Evolutionary conservation across 768 basidiomycete genomes (phyloP).

Genomic region (Russula sp.): DNA sequence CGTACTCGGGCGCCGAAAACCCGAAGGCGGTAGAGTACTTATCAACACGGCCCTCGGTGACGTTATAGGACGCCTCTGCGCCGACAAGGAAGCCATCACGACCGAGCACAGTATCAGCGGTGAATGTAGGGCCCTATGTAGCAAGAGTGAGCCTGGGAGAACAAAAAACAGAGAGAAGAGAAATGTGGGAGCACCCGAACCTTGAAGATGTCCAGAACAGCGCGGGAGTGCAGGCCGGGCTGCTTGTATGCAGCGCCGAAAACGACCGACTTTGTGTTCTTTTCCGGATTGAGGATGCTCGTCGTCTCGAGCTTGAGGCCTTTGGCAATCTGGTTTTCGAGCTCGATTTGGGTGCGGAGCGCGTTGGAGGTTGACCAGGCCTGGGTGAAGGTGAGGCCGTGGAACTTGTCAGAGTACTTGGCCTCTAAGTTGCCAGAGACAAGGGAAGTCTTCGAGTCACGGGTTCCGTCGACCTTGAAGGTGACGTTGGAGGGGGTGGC

Average conservation of each 20-base stretch:
- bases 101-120: slow-evolving; percentile 90
- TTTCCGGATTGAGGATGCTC: slow-evolving; percentile 81
- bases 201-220: slow-evolving; percentile 90
- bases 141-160: background rate
- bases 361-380: slow-evolving; percentile 94
- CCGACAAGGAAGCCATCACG: slow-evolving; percentile 97
- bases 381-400: slow-evolving; percentile 91
- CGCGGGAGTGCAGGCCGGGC: slow-evolving; percentile 89
- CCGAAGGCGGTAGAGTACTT: slow-evolving; percentile 90
- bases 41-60: slow-evolving; percentile 86
- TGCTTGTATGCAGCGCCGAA: slow-evolving; percentile 90
- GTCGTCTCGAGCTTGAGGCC: slow-evolving; percentile 93
- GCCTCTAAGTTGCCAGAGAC: slow-evolving; percentile 93
- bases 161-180: background rate
- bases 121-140: slow-evolving; percentile 89
- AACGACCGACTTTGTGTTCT: slow-evolving; percentile 78
- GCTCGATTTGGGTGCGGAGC: slow-evolving; percentile 86
- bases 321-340: slow-evolving; percentile 96
- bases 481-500: slow-evolving; percentile 82
- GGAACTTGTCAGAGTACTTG: slow-evolving; percentile 87
- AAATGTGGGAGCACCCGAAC: slow-evolving; percentile 37
- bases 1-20: slow-evolving; percentile 94
- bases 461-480: slow-evolving; percentile 88
- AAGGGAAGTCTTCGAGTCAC: slow-evolving; percentile 62
- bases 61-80: slow-evolving; percentile 95